Evolutionary conservation across 2,329 filamentous ascomycete species (phyloP).

Genomic region (Ascosphaera pollenicola): DNA sequence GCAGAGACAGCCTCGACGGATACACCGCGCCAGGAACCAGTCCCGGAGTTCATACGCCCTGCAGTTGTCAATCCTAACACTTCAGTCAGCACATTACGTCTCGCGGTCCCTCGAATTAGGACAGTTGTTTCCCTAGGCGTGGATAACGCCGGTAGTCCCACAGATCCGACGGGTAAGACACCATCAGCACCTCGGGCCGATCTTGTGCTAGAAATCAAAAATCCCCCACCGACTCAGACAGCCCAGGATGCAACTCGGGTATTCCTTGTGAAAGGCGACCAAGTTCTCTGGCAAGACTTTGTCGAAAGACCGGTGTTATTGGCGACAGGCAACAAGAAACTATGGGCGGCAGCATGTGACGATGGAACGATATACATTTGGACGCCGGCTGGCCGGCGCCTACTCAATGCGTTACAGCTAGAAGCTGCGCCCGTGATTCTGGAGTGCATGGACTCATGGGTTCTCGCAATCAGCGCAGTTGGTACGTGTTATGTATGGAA

Average conservation of each 20-base stretch:
- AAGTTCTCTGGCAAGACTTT: slow-evolving; percentile 81
- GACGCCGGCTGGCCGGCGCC: slow-evolving; percentile 72
- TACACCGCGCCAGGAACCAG: slow-evolving; percentile 32
- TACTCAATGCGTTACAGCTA: slow-evolving; percentile 65
- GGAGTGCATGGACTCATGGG: slow-evolving; percentile 72
- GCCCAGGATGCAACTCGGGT: slow-evolving; percentile 53
- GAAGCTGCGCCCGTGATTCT: slow-evolving; percentile 89
- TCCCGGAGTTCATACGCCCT: slow-evolving; percentile 67
- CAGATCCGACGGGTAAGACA: slow-evolving; percentile 16
- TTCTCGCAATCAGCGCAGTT: slow-evolving; percentile 71
- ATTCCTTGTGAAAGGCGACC: slow-evolving; percentile 57
- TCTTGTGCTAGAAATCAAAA: slow-evolving; percentile 69
- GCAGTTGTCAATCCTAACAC: slow-evolving; percentile 69
- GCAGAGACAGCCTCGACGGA: slow-evolving; percentile 39
- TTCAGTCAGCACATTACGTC: slow-evolving; percentile 57
- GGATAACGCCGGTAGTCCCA: slow-evolving; percentile 30
- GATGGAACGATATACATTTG: slow-evolving; percentile 78
- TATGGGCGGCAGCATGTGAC: slow-evolving; percentile 86
- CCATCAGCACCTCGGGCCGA: slow-evolving; percentile 37
- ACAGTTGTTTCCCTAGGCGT: slow-evolving; percentile 63
- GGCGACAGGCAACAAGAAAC: slow-evolving; percentile 68
- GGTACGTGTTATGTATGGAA: slow-evolving; percentile 93
- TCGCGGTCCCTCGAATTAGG: slow-evolving; percentile 73
- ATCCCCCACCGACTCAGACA: slow-evolving; percentile 42
- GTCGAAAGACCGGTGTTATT: slow-evolving; percentile 71